Evolutionary conservation across 495 filamentous ascomycete species (phyloP).

Genomic region (Hypomontagnella monticulosa): DNA sequence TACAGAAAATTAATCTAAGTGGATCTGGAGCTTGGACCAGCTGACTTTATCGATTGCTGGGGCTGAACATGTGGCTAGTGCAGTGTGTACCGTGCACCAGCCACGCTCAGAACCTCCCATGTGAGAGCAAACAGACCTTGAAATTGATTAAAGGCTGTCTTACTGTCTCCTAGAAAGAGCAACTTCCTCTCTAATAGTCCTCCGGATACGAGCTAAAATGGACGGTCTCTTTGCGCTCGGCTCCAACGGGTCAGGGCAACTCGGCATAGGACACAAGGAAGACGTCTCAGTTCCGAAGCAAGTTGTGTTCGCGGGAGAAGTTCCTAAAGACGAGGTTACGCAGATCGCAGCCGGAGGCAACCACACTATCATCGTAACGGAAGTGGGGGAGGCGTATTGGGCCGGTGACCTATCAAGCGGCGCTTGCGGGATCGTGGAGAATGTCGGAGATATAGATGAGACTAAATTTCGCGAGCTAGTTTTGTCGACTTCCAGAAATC

Average conservation of each 20-base stretch:
- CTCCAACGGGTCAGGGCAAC: constrained; percentile 89
- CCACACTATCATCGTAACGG: constrained; percentile 78
- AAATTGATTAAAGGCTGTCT: too few species aligned
- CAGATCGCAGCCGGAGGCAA: constrained; percentile 80
- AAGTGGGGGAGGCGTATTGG: constrained; percentile 66
- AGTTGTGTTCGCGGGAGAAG: constrained; percentile 58
- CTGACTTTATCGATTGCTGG: neutral
- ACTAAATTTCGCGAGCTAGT: constrained; percentile 42
- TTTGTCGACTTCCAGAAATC: constrained; percentile 12
- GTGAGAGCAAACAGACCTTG: too few species aligned
- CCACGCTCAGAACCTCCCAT: neutral
- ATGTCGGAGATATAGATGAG: constrained; percentile 7
- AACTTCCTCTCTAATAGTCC: neutral
- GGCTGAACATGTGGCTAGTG: constrained; percentile 26
- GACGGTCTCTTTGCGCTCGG: constrained; percentile 79
- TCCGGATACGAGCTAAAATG: constrained; percentile 42
- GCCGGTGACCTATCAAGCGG: constrained; percentile 69
- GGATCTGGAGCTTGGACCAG: constrained; percentile 21
- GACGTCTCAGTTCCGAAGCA: constrained; percentile 75
- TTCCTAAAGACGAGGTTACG: constrained; percentile 31
- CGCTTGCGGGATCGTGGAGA: constrained; percentile 56
- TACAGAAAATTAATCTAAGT: constrained; percentile 33
- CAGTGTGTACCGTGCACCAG: neutral
- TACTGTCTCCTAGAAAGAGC: neutral
- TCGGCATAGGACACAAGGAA: constrained; percentile 78